A percentile compares a stretch with the other conserved stretches of the same genome.
Evolutionary conservation across 1,284 basidiomycete genomes (phyloP).

Genomic region (Sparassis latifolia): DNA sequence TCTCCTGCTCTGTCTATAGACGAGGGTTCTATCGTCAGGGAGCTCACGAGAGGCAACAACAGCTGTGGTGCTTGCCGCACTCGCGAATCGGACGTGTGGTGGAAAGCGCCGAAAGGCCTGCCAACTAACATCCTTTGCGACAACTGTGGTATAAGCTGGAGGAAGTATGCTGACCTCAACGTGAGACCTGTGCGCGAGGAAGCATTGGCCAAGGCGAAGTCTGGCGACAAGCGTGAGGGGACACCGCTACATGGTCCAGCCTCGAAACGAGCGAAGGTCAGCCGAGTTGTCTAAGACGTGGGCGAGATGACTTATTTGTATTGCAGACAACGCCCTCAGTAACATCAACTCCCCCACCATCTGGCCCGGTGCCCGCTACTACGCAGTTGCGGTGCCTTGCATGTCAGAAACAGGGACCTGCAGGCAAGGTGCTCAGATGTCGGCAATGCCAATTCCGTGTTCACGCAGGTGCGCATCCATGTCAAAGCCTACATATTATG

Average conservation of each 20-base stretch:
- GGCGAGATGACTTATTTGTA: neutral
- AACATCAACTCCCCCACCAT: slow-evolving; percentile 52
- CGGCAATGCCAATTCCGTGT: slow-evolving; percentile 70
- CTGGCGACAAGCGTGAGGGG: slow-evolving; percentile 68
- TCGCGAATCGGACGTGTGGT: slow-evolving; percentile 72
- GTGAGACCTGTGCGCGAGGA: slow-evolving; percentile 69
- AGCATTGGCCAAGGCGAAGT: slow-evolving; percentile 40
- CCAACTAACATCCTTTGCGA: slow-evolving; percentile 71
- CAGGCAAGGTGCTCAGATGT: slow-evolving; percentile 74
- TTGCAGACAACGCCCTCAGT: slow-evolving; percentile 41
- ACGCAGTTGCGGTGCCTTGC: slow-evolving; percentile 68
- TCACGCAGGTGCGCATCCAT: slow-evolving; percentile 47
- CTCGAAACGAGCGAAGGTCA: slow-evolving; percentile 65
- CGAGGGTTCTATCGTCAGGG: slow-evolving; percentile 66
- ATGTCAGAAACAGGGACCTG: slow-evolving; percentile 70
- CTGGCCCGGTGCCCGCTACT: slow-evolving; percentile 38
- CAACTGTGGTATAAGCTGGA: slow-evolving; percentile 74
- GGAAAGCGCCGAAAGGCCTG: slow-evolving; percentile 80
- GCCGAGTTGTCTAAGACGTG: slow-evolving; percentile 15
- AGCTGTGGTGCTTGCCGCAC: slow-evolving; percentile 77
- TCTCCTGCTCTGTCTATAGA: slow-evolving; percentile 35
- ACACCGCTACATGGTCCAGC: slow-evolving; percentile 60
- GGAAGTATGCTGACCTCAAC: slow-evolving; percentile 85
- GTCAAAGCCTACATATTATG: neutral
- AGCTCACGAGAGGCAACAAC: slow-evolving; percentile 46